phyloP scores from a whole-genome alignment of 2,329 filamentous ascomycete species.

The Penicillium sp. region DNA sequence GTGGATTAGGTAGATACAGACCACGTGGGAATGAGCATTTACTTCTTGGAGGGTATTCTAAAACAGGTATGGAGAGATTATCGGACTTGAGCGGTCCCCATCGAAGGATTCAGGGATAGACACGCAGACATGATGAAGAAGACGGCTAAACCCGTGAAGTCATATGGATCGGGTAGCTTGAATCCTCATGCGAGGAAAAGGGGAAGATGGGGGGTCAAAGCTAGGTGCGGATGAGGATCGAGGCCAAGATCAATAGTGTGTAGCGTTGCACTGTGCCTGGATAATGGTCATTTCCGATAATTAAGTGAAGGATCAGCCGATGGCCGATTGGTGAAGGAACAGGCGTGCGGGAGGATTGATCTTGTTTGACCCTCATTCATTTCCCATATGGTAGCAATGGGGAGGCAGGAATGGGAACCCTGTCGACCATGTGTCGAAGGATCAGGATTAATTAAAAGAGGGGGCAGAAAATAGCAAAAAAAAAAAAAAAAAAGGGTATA shows the following conservation, averaged over 20 bases:
- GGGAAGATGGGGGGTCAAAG: not conserved
- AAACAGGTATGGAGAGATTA: not conserved
- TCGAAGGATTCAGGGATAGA: not conserved
- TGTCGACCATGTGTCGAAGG: constrained; percentile 1
- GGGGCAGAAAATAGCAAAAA: not conserved
- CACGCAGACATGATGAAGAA: not conserved
- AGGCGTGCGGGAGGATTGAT: not conserved
- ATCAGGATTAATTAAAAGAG: not conserved
- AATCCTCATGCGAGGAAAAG: not conserved
- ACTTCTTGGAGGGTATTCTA: not conserved
- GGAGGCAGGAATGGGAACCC: not conserved
- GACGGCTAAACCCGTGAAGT: not conserved
- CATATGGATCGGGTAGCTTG: not conserved
- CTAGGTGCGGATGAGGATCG: not conserved
- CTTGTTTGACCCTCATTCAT: constrained; percentile 1
- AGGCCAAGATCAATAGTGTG: not conserved
- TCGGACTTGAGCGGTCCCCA: not conserved
- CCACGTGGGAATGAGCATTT: not conserved
- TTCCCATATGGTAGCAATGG: not conserved
- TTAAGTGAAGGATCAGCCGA: not conserved
- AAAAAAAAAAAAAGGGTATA: no score
- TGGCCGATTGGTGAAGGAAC: not conserved
- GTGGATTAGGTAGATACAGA: not conserved
- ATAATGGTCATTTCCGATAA: not conserved
- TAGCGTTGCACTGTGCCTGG: not conserved